These are phyloP conservation scores for Diplotaxis tenuifolia DNA, from an alignment of 345 rosid species.

Conservation along the genomic window DNA sequence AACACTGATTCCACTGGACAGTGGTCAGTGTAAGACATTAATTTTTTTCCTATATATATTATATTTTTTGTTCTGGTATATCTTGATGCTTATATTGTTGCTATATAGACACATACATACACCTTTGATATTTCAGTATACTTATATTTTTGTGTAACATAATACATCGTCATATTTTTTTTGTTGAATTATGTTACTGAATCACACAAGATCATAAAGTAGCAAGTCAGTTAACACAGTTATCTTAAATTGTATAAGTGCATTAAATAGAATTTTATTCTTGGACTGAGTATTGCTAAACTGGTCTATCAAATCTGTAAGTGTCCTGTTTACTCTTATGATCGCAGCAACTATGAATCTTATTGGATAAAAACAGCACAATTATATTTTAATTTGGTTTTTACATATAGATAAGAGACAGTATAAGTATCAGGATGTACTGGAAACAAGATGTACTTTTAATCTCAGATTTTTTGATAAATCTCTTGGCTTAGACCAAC, in stretches of 20 bases:
- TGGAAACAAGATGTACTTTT: too few relatives aligned
- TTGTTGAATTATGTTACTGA: neutral
- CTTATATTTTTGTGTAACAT: too few relatives aligned
- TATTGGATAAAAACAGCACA: too few relatives aligned
- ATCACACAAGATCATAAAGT: too few relatives aligned
- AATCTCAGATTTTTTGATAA: too few relatives aligned
- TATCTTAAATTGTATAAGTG: neutral
- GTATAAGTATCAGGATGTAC: too few relatives aligned
- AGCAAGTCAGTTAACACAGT: neutral
- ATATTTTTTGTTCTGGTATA: too few relatives aligned
- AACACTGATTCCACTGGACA: conserved; percentile 37
- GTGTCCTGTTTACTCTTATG: neutral
- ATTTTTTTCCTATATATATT: too few relatives aligned
- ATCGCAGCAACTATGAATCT: neutral
- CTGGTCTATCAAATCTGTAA: neutral
- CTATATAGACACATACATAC: too few relatives aligned
- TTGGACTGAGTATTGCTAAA: neutral
- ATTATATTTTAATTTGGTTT: neutral
- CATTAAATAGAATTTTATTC: neutral
- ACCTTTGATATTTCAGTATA: too few relatives aligned
- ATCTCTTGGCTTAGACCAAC: too few relatives aligned
- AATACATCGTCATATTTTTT: neutral
- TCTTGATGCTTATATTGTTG: too few relatives aligned
- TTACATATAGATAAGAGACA: neutral
- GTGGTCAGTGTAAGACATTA: neutral